A percentile compares a stretch with the other conserved stretches of the same genome.
phyloP scores from a whole-genome alignment of 2,329 filamentous ascomycete genomes.

The Aspergillus sp. region DNA sequence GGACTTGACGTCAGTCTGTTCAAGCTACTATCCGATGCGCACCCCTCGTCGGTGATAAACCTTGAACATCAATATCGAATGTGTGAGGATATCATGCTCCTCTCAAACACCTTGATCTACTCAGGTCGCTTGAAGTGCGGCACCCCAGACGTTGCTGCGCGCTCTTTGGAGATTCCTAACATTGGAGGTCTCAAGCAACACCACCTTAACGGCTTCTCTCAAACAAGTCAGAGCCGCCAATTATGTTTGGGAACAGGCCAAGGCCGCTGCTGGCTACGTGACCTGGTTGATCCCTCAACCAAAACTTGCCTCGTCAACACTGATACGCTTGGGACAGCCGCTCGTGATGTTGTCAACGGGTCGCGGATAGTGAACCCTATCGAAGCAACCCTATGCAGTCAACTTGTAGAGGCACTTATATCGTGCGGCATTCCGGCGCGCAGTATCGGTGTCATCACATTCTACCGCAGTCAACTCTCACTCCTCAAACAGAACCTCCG shows the following conservation, averaged over 20 bases:
- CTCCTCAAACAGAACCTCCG: constrained; percentile 73
- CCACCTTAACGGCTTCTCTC: constrained; percentile 46
- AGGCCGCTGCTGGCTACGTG: constrained; percentile 71
- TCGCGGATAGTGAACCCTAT: constrained; percentile 83
- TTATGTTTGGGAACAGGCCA: constrained; percentile 57
- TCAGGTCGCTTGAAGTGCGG: constrained; percentile 87
- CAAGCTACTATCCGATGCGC: constrained; percentile 84
- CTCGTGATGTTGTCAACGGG: constrained; percentile 67
- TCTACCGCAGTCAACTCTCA: constrained; percentile 90
- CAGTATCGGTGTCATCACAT: constrained; percentile 92
- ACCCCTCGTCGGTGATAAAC: constrained; percentile 84
- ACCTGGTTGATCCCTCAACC: constrained; percentile 66
- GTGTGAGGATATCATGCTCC: constrained; percentile 93
- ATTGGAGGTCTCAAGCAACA: constrained; percentile 60
- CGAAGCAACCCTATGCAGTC: constrained; percentile 75
- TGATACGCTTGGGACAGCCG: constrained; percentile 64
- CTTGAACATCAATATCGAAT: constrained; percentile 97
- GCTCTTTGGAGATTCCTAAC: constrained; percentile 67
- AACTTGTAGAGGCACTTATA: constrained; percentile 78
- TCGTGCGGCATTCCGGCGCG: constrained; percentile 69
- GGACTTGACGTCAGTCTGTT: constrained; percentile 92
- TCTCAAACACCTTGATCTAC: constrained; percentile 93
- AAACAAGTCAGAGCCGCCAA: constrained; percentile 28
- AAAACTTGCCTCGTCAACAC: constrained; percentile 90
- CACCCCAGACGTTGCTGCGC: constrained; percentile 69